Conservation (phyloP, 441 rosid species). For the Caryocar brasiliense region DNA sequence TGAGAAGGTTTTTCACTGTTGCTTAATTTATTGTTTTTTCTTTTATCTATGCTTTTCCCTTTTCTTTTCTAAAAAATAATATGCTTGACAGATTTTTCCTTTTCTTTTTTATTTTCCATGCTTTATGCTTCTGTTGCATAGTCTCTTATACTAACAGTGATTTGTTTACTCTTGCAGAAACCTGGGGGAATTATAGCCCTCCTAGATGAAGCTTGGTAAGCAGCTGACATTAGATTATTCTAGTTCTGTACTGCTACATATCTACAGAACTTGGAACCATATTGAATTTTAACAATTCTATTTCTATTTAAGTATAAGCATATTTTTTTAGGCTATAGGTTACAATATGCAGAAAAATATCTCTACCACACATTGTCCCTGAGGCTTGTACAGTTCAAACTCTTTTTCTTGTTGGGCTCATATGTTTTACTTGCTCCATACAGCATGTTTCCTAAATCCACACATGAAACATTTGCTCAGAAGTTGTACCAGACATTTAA, state of each 20-base stretch:
- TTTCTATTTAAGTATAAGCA: too few relatives aligned
- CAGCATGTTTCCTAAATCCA: constrained; percentile 99
- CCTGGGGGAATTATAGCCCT: constrained; percentile 99
- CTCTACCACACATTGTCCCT: neutral
- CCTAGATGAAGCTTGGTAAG: constrained; percentile 98
- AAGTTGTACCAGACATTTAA: constrained; percentile 96
- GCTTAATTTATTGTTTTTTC: neutral
- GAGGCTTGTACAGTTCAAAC: constrained; percentile 6
- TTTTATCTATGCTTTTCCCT: neutral
- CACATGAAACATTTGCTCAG: constrained; percentile 99
- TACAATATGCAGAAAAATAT: constrained; percentile 3
- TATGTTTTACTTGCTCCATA: constrained; percentile 20
- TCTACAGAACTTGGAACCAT: neutral
- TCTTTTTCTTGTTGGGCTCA: constrained; percentile 13
- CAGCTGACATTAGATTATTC: constrained; percentile 12
- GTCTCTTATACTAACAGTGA: constrained; percentile 8
- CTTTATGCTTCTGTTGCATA: neutral
- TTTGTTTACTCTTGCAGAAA: constrained; percentile 55
- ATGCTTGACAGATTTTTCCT: constrained; percentile 6
- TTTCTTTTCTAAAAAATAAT: neutral
- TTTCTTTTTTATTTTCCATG: neutral
- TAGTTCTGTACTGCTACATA: constrained; percentile 3
- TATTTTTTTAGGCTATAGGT: neutral
- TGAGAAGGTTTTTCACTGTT: constrained; percentile 57
- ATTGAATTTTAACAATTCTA: too few relatives aligned